These are phyloP conservation scores for Parietaria judaica DNA, from an alignment of 306 rosid species.

Conservation along the genomic window DNA sequence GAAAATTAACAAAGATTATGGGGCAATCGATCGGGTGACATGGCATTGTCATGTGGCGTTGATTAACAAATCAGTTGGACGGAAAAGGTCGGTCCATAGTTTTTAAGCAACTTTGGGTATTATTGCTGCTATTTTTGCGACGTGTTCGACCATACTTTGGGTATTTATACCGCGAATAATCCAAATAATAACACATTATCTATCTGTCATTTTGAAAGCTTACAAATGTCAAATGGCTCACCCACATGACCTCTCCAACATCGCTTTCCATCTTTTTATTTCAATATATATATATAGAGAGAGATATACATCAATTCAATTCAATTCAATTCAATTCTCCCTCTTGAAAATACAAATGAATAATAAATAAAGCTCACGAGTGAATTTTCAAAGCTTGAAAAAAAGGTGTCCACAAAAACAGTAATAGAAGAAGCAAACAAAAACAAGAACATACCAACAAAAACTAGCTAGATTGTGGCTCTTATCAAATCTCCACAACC, in stretches of 20 bases:
- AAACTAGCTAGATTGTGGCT: slow-evolving; percentile 53
- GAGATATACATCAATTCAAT: slow-evolving; percentile 16
- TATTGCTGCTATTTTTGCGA: too few relatives aligned
- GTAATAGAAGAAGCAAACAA: slow-evolving; percentile 12
- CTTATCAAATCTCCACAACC: slow-evolving; percentile 31
- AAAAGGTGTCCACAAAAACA: slow-evolving; percentile 53
- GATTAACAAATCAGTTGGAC: too few relatives aligned
- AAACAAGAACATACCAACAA: slow-evolving; percentile 54
- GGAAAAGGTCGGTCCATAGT: too few relatives aligned
- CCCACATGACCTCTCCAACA: slow-evolving; percentile 6
- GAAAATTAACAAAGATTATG: too few relatives aligned
- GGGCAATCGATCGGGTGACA: too few relatives aligned
- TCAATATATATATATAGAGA: slow-evolving; percentile 21
- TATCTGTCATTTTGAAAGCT: slow-evolving; percentile 18
- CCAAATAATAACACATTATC: background rate
- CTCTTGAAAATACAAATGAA: background rate
- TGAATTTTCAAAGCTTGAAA: slow-evolving; percentile 25
- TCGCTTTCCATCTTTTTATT: slow-evolving; percentile 25
- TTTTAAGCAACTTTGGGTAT: too few relatives aligned
- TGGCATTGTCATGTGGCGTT: too few relatives aligned
- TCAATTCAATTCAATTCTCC: slow-evolving; percentile 5
- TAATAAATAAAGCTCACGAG: slow-evolving; percentile 34
- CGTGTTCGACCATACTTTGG: too few relatives aligned
- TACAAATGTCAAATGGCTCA: slow-evolving; percentile 24
- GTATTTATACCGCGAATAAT: too few relatives aligned